Evolutionary conservation across 2,329 filamentous ascomycete species (phyloP), one percentile per base, ranked within the genome.

Genomic region (Trichoderma brevicompactum): DNA sequence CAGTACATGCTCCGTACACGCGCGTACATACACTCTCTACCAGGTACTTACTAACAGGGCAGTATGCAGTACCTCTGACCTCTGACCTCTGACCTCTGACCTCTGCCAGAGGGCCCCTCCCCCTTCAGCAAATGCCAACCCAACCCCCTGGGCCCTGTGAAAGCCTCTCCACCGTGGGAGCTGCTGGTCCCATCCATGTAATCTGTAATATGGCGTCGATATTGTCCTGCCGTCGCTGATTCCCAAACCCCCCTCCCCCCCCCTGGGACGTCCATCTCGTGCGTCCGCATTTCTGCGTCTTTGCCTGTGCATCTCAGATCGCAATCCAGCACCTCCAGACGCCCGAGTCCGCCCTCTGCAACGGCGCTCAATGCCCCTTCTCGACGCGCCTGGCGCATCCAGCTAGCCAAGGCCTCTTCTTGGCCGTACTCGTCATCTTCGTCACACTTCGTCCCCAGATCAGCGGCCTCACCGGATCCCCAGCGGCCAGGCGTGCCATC

Each of bases 401-500:
- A 65, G 65, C 61, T 65, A 61, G 56, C 36, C 28, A 48, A 40
- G 56, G 36, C 49, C 36, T 43, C 58, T 55, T 43, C 58, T 55
- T 36, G 34, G 38, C 58, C 17, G 3, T n/a, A n/a, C 19, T 59
- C 54, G 34, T 36, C 41, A 34, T 38, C 36, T 10, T 38, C 36
- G 36, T 10, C 36, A 38, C 36, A 38, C 36, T 36, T 10, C 36
- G 52, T 28, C 13, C 9, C 23, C 23, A 56, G 46, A 19, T 28
- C 50, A 53, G 53, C 63, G 60, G 55, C 60, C 49, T 23, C 43
- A 48, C 36, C 61, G 55, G 64, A 67, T 40, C 49, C 48, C 59
- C 52, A 23, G 44, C 64, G 67, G 66, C 65, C 59, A 53, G 72
- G 68, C 69, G 70, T 71, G 70, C 72, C 65, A 41, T 52, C 60